Evolutionary conservation across 225 moss, liverwort and hornwort species (phyloP).

Genomic region (Pseudoscleropodium purum): DNA sequence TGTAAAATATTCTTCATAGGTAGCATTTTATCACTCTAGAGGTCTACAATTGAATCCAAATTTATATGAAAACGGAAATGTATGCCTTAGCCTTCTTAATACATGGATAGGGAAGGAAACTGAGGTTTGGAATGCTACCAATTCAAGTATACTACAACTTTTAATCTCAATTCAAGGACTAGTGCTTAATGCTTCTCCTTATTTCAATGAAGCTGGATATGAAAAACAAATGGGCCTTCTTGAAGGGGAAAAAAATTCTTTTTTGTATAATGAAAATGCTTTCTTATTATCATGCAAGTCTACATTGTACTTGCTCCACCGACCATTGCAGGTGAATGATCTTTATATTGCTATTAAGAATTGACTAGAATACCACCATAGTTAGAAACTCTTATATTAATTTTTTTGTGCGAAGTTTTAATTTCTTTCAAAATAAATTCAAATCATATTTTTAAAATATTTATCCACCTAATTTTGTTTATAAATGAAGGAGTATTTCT

Average conservation of each 20-base stretch:
- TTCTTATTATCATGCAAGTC: slow-evolving; percentile 76
- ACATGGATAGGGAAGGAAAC: slow-evolving; percentile 59
- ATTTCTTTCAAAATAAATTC: neutral
- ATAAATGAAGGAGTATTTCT: neutral
- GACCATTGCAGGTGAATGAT: slow-evolving; percentile 21
- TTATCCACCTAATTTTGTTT: neutral
- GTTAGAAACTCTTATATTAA: too few relatives aligned
- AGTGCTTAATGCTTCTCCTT: slow-evolving; percentile 58
- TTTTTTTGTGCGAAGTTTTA: neutral
- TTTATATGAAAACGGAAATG: slow-evolving; percentile 63
- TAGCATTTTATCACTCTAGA: slow-evolving; percentile 54
- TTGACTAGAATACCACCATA: neutral
- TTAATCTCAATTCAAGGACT: slow-evolving; percentile 70
- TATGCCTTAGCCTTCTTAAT: slow-evolving; percentile 70
- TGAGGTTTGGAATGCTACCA: slow-evolving; percentile 57
- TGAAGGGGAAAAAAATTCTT: slow-evolving; percentile 53
- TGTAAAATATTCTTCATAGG: neutral
- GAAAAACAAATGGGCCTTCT: slow-evolving; percentile 50
- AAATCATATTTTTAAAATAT: neutral
- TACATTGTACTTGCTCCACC: slow-evolving; percentile 45
- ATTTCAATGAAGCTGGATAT: slow-evolving; percentile 72
- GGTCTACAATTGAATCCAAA: slow-evolving; percentile 75
- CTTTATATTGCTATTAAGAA: neutral
- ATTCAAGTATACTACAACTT: slow-evolving; percentile 63
- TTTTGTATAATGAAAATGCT: slow-evolving; percentile 60